phyloP scores from a whole-genome alignment of 495 filamentous ascomycete genomes.

The Penicillium bovifimosum region DNA sequence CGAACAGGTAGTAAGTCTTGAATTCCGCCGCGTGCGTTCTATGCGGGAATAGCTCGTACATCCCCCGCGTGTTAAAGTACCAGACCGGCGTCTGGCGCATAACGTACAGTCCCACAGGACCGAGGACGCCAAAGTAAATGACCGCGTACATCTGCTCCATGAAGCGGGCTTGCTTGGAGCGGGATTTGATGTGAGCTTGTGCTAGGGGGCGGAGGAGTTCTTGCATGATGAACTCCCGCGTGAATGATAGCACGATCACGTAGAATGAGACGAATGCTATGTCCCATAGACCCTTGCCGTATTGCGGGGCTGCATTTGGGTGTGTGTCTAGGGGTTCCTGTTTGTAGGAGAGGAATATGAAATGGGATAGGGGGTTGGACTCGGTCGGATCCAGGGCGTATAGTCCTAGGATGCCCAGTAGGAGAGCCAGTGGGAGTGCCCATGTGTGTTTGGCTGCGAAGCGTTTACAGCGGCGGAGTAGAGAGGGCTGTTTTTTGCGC shows the following conservation, averaged over 20 bases:
- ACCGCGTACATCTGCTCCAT: slow-evolving; percentile 93
- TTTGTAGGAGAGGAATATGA: slow-evolving; percentile 84
- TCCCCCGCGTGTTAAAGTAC: slow-evolving; percentile 81
- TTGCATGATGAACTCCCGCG: slow-evolving; percentile 90
- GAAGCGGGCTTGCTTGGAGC: slow-evolving; percentile 73
- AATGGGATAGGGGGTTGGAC: slow-evolving; percentile 66
- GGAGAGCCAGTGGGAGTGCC: slow-evolving; percentile 63
- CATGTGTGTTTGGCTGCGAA: slow-evolving; percentile 61
- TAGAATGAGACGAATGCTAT: slow-evolving; percentile 80
- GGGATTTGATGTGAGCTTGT: slow-evolving; percentile 54
- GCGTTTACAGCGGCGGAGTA: slow-evolving; percentile 50
- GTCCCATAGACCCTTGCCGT: slow-evolving; percentile 80
- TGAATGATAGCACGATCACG: slow-evolving; percentile 74
- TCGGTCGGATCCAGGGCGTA: slow-evolving; percentile 69
- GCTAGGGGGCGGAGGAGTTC: slow-evolving; percentile 70
- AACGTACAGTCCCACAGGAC: slow-evolving; percentile 74
- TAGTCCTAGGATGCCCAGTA: slow-evolving; percentile 50
- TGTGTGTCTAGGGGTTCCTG: slow-evolving; percentile 35
- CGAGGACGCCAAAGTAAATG: slow-evolving; percentile 75
- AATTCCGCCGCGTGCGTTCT: slow-evolving; percentile 66
- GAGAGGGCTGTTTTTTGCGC: slow-evolving; percentile 37
- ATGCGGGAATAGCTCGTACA: slow-evolving; percentile 84
- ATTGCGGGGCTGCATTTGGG: slow-evolving; percentile 47
- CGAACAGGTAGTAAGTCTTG: slow-evolving; percentile 89
- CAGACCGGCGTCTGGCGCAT: slow-evolving; percentile 81